Evolutionary conservation across 768 basidiomycete genomes (phyloP), one percentile per base, ranked within the genome.

Genomic region (Phaeotremella fagi): DNA sequence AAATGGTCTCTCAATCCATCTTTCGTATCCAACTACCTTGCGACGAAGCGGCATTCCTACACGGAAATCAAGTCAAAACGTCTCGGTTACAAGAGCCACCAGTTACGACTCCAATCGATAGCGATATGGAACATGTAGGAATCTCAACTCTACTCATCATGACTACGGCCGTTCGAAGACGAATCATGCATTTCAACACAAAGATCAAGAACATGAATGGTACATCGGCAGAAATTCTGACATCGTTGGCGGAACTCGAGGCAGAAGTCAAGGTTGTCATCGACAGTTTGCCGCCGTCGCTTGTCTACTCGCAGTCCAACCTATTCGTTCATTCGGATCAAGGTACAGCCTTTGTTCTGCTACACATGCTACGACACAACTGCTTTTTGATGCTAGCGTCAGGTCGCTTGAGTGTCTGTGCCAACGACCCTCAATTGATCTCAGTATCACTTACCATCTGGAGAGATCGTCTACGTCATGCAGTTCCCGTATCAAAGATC

Each of bases 1-100:
- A 58, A 12, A 44, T 43, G 5, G 45, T 61, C 37, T 48, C 48
- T 15, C 55, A 57, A 20, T 37, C 37, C 14, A 35, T 27, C 14
- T 61, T 41, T 45, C 52, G 36, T 5, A 57, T 61, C n/a, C 60
- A 61, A 44, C 52, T 61, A 6, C 60, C 60, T 4, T 45, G 48
- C 29, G 52, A 57, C 45, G 60, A 61, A 22, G 24, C 28, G 15
- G 26, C 43, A 1, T 61, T 61, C 27, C 5, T 48, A 14, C 47
- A 48, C 5, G 54, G 48, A 12, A 15, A 16, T 11, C 25, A 55
- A 12, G 54, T 49, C 4, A 22, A 14, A 11, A 55, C 54, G 16
- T 1, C 5, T 33, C 31, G 16, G 31, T 37, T 16, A 35, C 45
- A 22, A 41, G 6, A 47, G 20, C 36, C 9, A 36, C 42, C 12